Percentiles rank a stretch among this genome's conserved stretches.
Conservation (phyloP, 1,139 yeast genomes). For the Sugiyamaella neomexicana region DNA sequence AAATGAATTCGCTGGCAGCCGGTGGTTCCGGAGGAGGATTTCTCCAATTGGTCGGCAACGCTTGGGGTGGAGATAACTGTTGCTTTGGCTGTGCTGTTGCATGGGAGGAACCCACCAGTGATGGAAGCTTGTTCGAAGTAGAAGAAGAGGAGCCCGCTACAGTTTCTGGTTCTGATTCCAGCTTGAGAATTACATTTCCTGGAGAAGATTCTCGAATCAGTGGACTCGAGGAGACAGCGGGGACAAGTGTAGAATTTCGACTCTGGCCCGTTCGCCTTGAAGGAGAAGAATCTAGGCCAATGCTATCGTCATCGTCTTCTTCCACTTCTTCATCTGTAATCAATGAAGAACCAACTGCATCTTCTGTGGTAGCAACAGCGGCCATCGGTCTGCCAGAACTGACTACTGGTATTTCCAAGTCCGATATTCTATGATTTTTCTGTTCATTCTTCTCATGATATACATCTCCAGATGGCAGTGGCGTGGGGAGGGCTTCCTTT, state of each 20-base stretch:
- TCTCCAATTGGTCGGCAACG: constrained; percentile 12
- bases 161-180: not conserved
- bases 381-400: not conserved
- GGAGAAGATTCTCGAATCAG: not conserved
- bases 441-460: constrained; percentile 16
- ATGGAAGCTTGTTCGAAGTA: not conserved
- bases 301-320: not conserved
- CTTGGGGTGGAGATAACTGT: not conserved
- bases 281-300: constrained; percentile 1
- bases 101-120: not conserved
- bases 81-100: too few relatives aligned
- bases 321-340: not conserved
- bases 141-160: too few relatives aligned
- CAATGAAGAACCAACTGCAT: not conserved
- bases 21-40: constrained; percentile 18
- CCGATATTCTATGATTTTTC: not conserved
- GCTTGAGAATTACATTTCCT: not conserved
- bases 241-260: not conserved
- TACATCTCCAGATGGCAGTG: constrained; percentile 28
- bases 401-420: not conserved
- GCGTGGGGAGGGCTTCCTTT: constrained; percentile 26
- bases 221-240: not conserved
- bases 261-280: not conserved
- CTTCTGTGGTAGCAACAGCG: not conserved
- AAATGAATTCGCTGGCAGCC: constrained; percentile 10